Conservation (phyloP, 768 basidiomycete species). For the Tulasnella sp. region DNA sequence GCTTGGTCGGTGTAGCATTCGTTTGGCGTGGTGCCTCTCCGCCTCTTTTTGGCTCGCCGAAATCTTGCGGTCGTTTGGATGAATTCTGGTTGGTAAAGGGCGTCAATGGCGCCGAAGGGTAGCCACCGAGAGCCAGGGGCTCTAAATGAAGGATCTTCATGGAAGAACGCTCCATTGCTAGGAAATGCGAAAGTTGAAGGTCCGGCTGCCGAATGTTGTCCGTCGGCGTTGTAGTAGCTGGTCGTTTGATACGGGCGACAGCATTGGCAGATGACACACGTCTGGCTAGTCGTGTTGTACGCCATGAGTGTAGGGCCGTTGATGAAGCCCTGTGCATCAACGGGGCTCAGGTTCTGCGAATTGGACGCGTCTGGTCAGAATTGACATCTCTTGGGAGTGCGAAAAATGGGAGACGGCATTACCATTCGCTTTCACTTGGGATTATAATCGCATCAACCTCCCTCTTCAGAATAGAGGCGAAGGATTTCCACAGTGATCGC, state of each 20-base stretch:
- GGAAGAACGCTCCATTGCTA: neutral
- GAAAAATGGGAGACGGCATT: neutral
- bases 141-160: conserved; percentile 4
- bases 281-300: conserved; percentile 12
- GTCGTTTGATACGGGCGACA: neutral
- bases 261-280: conserved; percentile 5
- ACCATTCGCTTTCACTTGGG: conserved; percentile 4
- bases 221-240: neutral
- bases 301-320: conserved; percentile 13
- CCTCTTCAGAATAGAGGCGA: neutral
- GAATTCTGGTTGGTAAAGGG: neutral
- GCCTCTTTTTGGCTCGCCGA: conserved; percentile 2
- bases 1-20: neutral
- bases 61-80: neutral
- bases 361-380: neutral
- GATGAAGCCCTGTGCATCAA: conserved; percentile 21
- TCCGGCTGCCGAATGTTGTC: neutral
- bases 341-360: conserved; percentile 6
- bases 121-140: neutral
- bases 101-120: neutral
- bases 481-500: neutral
- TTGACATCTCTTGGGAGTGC: neutral
- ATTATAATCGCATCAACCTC: neutral
- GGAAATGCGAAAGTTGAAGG: conserved; percentile 1
- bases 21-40: neutral